Conservation (phyloP, 768 basidiomycete genomes). For the Brasilioporus rufonigricans region DNA sequence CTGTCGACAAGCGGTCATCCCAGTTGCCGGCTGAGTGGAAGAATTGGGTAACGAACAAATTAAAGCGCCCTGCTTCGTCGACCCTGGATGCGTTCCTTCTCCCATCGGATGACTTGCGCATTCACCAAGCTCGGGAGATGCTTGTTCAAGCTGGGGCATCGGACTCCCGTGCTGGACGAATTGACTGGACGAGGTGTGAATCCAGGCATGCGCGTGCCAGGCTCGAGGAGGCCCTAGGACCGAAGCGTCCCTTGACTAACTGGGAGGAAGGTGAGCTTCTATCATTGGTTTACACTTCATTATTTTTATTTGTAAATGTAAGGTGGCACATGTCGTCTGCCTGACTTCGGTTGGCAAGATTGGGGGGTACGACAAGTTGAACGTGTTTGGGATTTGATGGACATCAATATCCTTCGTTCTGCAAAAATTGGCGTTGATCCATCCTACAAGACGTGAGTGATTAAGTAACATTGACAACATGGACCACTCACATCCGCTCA, state of each 20-base stretch:
- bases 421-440: conserved; percentile 81
- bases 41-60: conserved; percentile 51
- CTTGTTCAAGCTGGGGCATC: conserved; percentile 69
- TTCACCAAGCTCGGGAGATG: conserved; percentile 84
- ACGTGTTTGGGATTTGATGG: conserved; percentile 94
- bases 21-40: conserved; percentile 70
- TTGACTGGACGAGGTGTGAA: conserved; percentile 92
- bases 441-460: conserved; percentile 79
- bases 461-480: background rate
- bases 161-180: conserved; percentile 69
- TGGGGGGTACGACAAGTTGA: conserved; percentile 94
- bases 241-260: conserved; percentile 81
- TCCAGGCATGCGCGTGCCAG: conserved; percentile 87
- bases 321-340: conserved; percentile 83
- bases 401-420: conserved; percentile 82
- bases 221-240: conserved; percentile 77
- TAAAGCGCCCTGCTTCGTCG: conserved; percentile 83
- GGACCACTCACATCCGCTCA: conserved; percentile 28
- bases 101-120: conserved; percentile 86
- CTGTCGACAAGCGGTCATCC: conserved; percentile 63
- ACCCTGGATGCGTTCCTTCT: conserved; percentile 92
- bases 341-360: conserved; percentile 90
- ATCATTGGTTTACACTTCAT: background rate
- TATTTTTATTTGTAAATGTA: background rate
- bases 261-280: conserved; percentile 80